Evolutionary conservation across 371 early-diverging fungal species (phyloP), one percentile per base, ranked within the genome.

Genomic region (Catenaria anguillulae): DNA sequence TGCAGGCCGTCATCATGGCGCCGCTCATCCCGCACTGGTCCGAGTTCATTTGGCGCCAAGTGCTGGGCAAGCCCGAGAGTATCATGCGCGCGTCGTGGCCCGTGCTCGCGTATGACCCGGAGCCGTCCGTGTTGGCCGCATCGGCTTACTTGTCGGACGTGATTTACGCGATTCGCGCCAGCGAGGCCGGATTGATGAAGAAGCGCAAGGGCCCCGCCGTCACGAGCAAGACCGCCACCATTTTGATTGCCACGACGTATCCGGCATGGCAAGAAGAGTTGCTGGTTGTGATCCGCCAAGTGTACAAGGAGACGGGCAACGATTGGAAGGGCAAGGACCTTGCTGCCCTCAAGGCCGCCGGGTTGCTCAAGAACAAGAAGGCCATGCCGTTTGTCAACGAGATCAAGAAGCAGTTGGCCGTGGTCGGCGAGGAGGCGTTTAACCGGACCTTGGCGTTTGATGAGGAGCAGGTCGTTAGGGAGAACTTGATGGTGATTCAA

Each of bases 11-110:
- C 61, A 64, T 90, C 55, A 66, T 96, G 62, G 73, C 86, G 33
- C 97, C 98, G 33, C 82, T 98, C 65, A 83, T 87, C 24, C 89
- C 97, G 34, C 97, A 97, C 75, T 94, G 88, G 86, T 77, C 87
- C 60, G 97, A 98, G 71, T 76, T 92, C 69, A 70, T 97, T 50
- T 98, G 92, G 92, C 66, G 68, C 26, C 74, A 76, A 12, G 42
- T 94, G 55, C 72, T 96, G 65, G 77, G 82, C 92, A 87, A 86
- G 92, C 92, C 21, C 29, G 35, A 13, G 66, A 65, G 21, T 58
- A 67, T 34, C 69, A 66, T 5, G 58, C 61, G 3, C 60, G 66
- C 77, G 67, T 64, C 75, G 12, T 70, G 33, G 31, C 65, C 65
- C 37, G 63, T 42, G 23, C 35, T 61, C 73, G 60, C 70, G 67